Evolutionary conservation across 768 basidiomycete species (phyloP).

Genomic region (Russula compacta): DNA sequence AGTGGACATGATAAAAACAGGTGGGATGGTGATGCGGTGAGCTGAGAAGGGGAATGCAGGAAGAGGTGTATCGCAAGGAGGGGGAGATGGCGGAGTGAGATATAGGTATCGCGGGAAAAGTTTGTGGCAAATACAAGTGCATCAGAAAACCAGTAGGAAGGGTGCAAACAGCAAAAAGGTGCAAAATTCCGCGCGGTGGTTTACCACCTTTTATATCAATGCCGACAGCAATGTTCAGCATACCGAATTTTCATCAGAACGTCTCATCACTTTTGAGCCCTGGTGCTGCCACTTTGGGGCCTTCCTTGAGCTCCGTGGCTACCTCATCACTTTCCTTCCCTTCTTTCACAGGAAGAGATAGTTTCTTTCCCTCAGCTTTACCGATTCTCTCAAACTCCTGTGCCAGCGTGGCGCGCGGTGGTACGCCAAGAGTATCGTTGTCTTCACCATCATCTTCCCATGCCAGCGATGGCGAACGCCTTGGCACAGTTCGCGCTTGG

Average conservation of each 20-base stretch:
- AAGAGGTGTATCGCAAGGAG: conserved; percentile 6
- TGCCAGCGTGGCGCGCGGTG: conserved; percentile 10
- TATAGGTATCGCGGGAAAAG: conserved; percentile 10
- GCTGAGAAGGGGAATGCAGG: neutral
- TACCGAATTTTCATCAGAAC: neutral
- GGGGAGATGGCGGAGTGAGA: neutral
- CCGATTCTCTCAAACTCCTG: conserved; percentile 15
- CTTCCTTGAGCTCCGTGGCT: neutral
- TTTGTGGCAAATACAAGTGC: conserved; percentile 6
- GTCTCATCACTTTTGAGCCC: neutral
- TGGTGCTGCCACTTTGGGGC: neutral
- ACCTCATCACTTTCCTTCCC: neutral
- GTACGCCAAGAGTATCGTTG: neutral
- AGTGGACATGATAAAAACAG: neutral
- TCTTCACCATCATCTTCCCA: conserved; percentile 10
- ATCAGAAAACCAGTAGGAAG: conserved; percentile 1
- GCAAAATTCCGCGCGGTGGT: neutral
- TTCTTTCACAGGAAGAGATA: neutral
- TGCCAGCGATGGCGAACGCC: conserved; percentile 10
- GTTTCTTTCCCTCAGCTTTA: conserved; percentile 4
- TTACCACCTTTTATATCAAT: neutral
- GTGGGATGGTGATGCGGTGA: neutral
- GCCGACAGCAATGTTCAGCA: neutral
- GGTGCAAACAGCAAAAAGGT: neutral
- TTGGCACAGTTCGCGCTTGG: neutral